Conservation (phyloP, 768 basidiomycete species). For the Lentinula aciculospora region DNA sequence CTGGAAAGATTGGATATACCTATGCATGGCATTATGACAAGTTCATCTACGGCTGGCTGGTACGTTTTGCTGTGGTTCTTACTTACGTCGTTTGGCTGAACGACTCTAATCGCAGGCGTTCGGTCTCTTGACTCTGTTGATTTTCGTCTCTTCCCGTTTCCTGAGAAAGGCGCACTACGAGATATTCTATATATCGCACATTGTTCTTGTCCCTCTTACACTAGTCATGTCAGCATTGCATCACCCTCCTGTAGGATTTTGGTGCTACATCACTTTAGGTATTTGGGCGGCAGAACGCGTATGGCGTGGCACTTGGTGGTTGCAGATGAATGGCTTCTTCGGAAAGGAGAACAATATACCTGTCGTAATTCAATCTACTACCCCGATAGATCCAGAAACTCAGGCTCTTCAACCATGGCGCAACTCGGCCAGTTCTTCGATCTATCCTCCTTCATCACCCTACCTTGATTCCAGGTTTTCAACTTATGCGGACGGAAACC, state of each 20-base stretch:
- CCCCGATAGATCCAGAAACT: background rate
- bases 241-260: constrained; percentile 60
- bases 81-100: background rate
- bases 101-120: constrained; percentile 40
- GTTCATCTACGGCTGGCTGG: constrained; percentile 60
- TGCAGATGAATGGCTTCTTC: constrained; percentile 54
- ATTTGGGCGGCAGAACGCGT: constrained; percentile 62
- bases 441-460: constrained; percentile 12
- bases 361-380: constrained; percentile 9
- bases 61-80: constrained; percentile 17
- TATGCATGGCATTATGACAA: constrained; percentile 54
- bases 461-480: constrained; percentile 7
- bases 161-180: constrained; percentile 54
- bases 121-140: constrained; percentile 44
- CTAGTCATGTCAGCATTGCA: constrained; percentile 60
- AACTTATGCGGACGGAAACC: background rate
- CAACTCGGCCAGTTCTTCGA: constrained; percentile 15
- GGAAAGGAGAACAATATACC: constrained; percentile 11
- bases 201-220: constrained; percentile 58
- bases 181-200: constrained; percentile 60
- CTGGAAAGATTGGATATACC: constrained; percentile 35
- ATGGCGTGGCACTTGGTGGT: constrained; percentile 49
- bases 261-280: constrained; percentile 59
- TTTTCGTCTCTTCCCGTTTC: constrained; percentile 42
- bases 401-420: constrained; percentile 9